Evolutionary conservation across 257 asterid genomes (phyloP), one percentile per base, ranked within the genome.

Genomic region (Nicotiana obtusifolia): DNA sequence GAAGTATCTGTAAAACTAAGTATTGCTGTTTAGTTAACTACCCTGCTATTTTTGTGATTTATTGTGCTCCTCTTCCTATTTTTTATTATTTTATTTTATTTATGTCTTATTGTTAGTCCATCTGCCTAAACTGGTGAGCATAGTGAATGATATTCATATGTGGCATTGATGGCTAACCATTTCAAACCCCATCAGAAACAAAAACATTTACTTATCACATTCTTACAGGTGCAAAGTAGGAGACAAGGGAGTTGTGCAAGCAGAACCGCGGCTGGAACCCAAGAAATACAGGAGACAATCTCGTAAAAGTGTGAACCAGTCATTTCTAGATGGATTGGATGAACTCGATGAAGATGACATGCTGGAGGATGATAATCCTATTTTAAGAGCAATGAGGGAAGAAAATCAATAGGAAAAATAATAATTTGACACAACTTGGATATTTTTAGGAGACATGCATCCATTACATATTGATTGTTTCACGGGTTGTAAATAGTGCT

Each of bases 261-360:
- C 97, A 47, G 99, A 95, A 81, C 98, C 99, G 4, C 90, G 97
- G 81, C 81, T 94, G 87, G 97, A 95, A 81, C 81, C 87, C 7
- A 95, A 95, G 89, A 94, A 94, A 87, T 97, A 93, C 88, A 88
- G 99, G 87, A 91, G 98, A 87, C 92, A 84, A 82, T 95, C 98
- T 13, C 98, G 99, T 79, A 95, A 93, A 91, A 87, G 69, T 19
- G 85, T 92, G 80, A 95, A 94, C 78, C 98, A 95, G 87, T 94
- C 97, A n/a, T 20, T 94, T 44, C 87, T 91, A 56, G 92, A 90
- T 81, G 97, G 89, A 80, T 73, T 92, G 84, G 95, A 95, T 64
- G 97, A 94, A 82, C 84, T 83, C 24, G 92, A 87, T 13, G 97
- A 91, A 5, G 91, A 90, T 16, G 90, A 92, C 64, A 56, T 47